A percentile compares a stretch with the other conserved stretches of the same genome.
Conservation (phyloP, 345 rosid genomes). For the Rhodamnia argentea region DNA sequence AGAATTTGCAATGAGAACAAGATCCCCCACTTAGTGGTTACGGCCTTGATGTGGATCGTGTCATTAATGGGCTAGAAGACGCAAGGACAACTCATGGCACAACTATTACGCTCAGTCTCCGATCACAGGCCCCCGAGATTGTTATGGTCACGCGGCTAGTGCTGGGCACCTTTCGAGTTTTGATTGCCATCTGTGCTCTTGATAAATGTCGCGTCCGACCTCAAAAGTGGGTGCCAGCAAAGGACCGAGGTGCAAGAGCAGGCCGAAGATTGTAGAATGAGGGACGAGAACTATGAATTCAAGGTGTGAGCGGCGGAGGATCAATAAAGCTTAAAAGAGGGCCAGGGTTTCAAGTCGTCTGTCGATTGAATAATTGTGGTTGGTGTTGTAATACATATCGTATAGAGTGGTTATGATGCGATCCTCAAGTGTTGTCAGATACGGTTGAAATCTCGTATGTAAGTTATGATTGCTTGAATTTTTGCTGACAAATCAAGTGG, state of each 20-base stretch:
- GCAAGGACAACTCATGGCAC: not conserved
- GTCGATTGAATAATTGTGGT: not conserved
- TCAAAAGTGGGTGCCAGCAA: not conserved
- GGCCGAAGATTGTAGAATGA: not conserved
- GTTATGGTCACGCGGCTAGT: not conserved
- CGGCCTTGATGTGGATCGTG: not conserved
- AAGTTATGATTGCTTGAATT: not conserved
- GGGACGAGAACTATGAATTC: not conserved
- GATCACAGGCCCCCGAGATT: not conserved
- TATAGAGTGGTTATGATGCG: not conserved
- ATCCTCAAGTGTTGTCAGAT: not conserved
- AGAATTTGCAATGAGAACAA: not conserved
- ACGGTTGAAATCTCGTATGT: not conserved
- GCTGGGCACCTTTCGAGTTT: not conserved
- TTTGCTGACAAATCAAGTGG: not conserved
- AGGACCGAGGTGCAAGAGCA: not conserved
- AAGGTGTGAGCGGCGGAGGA: not conserved
- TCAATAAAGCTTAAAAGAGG: not conserved
- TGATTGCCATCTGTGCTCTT: not conserved
- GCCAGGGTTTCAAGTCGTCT: not conserved
- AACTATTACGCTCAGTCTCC: not conserved
- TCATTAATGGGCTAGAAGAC: not conserved
- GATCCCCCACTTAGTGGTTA: not conserved
- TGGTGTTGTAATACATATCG: fast-evolving
- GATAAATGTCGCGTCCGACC: not conserved